Percentiles rank a stretch among this genome's conserved stretches.
phyloP scores from a whole-genome alignment of 2,329 filamentous ascomycete species.

The Nemania sp. region DNA sequence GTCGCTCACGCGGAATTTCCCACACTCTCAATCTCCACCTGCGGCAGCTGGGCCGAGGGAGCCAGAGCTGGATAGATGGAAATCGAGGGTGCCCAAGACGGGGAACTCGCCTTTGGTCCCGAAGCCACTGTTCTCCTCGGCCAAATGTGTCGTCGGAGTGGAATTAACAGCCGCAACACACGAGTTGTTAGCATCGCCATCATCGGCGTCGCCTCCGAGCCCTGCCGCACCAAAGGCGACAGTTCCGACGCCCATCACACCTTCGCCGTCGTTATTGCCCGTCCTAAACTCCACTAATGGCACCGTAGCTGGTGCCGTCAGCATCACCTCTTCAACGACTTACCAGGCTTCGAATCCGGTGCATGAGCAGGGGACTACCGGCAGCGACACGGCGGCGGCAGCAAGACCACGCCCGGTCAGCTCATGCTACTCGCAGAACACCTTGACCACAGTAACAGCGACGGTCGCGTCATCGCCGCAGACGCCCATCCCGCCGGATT shows the following conservation, averaged over 20 bases:
- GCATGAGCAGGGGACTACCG: conserved; percentile 15
- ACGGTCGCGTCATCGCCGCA: conserved; percentile 14
- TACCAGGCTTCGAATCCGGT: conserved; percentile 15
- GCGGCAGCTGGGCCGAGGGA: background rate
- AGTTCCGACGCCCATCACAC: conserved; percentile 17
- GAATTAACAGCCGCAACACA: background rate
- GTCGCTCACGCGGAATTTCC: conserved; percentile 5
- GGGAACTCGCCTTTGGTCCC: conserved; percentile 15
- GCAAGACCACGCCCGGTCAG: conserved; percentile 16
- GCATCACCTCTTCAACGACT: conserved; percentile 1
- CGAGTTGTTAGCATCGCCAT: background rate
- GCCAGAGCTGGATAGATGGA: conserved; percentile 17
- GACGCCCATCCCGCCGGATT: conserved; percentile 20
- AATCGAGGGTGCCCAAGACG: conserved; percentile 14
- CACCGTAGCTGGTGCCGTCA: conserved; percentile 14
- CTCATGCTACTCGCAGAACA: conserved; percentile 23
- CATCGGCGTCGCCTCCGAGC: background rate
- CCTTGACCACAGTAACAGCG: conserved; percentile 7
- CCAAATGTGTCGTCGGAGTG: conserved; percentile 8
- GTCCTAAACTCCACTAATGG: conserved; percentile 13
- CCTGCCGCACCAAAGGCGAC: background rate
- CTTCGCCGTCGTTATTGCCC: conserved; percentile 28
- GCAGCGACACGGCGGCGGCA: conserved; percentile 3
- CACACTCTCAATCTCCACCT: conserved; percentile 1
- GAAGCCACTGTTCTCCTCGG: conserved; percentile 23